phyloP scores from a whole-genome alignment of 176 grass and related monocot species.

The Hyparrhenia diplandra region DNA sequence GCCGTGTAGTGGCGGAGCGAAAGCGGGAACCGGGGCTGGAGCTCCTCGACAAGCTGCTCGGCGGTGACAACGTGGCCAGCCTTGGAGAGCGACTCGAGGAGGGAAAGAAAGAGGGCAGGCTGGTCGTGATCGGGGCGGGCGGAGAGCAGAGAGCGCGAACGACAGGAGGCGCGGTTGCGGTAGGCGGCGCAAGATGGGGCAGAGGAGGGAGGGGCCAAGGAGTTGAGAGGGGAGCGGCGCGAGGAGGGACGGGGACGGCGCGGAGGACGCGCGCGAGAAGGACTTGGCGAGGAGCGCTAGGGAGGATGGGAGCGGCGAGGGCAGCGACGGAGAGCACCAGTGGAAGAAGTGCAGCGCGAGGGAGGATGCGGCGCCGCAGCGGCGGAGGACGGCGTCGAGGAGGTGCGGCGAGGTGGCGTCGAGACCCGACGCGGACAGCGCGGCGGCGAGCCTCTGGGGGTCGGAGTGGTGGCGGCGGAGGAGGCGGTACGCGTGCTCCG shows the following conservation, averaged over 20 bases:
- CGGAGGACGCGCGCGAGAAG: conserved; percentile 49
- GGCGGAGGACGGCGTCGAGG: conserved; percentile 56
- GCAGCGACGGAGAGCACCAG: conserved; percentile 62
- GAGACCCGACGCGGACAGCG: conserved; percentile 52
- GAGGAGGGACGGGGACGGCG: conserved; percentile 47
- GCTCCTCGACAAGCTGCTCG: conserved; percentile 79
- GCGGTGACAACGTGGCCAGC: conserved; percentile 58
- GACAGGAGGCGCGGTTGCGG: conserved; percentile 41
- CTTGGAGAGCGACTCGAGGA: conserved; percentile 60
- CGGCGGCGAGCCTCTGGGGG: conserved; percentile 42
- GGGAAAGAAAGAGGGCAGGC: conserved; percentile 40
- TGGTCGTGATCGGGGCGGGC: conserved; percentile 46
- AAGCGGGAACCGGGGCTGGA: conserved; percentile 46
- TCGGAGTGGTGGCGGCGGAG: conserved; percentile 59
- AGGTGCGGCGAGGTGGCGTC: conserved; percentile 52
- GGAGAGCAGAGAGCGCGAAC: conserved; percentile 50
- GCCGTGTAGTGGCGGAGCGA: conserved; percentile 79
- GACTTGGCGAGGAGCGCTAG: conserved; percentile 53
- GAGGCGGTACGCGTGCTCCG: conserved; percentile 55
- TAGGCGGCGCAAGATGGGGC: conserved; percentile 50
- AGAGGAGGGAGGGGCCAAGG: conserved; percentile 45
- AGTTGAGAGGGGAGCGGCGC: conserved; percentile 49
- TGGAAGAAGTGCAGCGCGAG: conserved; percentile 66
- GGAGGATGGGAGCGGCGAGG: conserved; percentile 47
- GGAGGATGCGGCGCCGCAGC: conserved; percentile 54